These are phyloP conservation scores for Chrysoporthe cubensis DNA, from an alignment of 2,329 filamentous ascomycete species.

Conservation along the genomic window DNA sequence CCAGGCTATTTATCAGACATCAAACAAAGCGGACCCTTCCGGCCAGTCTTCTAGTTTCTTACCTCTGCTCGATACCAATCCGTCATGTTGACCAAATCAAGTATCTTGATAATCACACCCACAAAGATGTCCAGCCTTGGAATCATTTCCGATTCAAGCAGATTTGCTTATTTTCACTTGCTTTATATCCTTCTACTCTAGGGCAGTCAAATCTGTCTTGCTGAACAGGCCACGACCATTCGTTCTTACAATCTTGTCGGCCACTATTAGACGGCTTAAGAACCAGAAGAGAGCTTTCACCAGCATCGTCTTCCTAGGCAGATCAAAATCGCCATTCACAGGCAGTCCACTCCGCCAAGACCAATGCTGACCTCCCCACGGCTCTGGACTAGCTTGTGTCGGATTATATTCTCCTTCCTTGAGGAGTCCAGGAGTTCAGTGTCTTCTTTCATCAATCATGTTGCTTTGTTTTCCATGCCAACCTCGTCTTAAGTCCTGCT, in stretches of 20 bases:
- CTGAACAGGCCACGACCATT: too few species aligned
- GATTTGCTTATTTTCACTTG: too few species aligned
- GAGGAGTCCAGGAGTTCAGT: too few species aligned
- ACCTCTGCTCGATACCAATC: too few species aligned
- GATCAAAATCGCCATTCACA: not conserved
- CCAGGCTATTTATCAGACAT: too few species aligned
- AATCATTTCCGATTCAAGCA: too few species aligned
- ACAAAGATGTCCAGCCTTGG: too few species aligned
- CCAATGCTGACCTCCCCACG: not conserved
- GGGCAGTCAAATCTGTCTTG: not conserved
- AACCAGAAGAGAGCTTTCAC: not conserved
- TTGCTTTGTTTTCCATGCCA: not conserved
- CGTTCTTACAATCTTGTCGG: not conserved
- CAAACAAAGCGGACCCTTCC: too few species aligned
- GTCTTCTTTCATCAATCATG: not conserved
- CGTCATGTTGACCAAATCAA: too few species aligned
- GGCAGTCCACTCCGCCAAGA: not conserved
- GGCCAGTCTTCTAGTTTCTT: too few species aligned
- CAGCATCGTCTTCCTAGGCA: not conserved
- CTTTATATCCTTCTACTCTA: not conserved
- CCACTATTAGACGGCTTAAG: not conserved
- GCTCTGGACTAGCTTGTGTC: too few species aligned
- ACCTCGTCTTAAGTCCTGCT: constrained; percentile 28
- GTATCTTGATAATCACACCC: too few species aligned
- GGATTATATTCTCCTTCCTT: not conserved